A percentile compares a stretch with the other conserved stretches of the same genome.
Conservation (phyloP, 225 moss, liverwort and hornwort genomes). For the Antitrichia curtipendula region DNA sequence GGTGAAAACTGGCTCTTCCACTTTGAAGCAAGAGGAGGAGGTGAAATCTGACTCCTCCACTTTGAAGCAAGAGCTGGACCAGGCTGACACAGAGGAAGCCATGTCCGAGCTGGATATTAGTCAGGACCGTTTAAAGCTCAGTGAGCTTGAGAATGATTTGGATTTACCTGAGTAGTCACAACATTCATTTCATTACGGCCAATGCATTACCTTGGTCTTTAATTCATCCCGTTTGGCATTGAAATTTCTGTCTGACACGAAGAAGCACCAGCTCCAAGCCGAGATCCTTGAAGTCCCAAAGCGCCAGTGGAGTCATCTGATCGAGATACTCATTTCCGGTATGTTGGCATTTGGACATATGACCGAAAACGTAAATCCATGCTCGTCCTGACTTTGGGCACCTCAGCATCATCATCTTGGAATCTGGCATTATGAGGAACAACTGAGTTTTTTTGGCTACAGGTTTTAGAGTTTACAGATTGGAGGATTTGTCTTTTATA, state of each 20-base stretch:
- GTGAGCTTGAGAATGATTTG: background rate
- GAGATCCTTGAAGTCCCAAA: background rate
- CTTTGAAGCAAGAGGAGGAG: background rate
- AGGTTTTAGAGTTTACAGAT: background rate
- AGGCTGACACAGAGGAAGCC: background rate
- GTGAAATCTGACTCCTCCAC: background rate
- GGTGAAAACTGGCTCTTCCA: background rate
- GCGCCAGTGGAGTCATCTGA: background rate
- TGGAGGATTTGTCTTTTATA: background rate
- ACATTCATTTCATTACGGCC: background rate
- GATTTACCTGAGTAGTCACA: conserved; percentile 2
- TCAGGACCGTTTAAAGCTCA: background rate
- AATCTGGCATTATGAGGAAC: background rate
- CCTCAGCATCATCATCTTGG: background rate
- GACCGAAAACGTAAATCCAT: background rate
- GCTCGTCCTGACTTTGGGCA: background rate
- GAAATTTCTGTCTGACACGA: background rate
- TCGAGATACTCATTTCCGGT: background rate
- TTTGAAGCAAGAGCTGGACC: background rate
- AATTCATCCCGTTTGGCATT: background rate
- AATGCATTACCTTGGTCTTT: background rate
- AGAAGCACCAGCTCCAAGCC: background rate
- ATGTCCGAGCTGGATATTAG: background rate
- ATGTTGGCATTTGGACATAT: background rate
- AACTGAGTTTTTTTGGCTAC: no score